Evolutionary conservation across 2,329 filamentous ascomycete species (phyloP).

Genomic region (Colletotrichum salicis): DNA sequence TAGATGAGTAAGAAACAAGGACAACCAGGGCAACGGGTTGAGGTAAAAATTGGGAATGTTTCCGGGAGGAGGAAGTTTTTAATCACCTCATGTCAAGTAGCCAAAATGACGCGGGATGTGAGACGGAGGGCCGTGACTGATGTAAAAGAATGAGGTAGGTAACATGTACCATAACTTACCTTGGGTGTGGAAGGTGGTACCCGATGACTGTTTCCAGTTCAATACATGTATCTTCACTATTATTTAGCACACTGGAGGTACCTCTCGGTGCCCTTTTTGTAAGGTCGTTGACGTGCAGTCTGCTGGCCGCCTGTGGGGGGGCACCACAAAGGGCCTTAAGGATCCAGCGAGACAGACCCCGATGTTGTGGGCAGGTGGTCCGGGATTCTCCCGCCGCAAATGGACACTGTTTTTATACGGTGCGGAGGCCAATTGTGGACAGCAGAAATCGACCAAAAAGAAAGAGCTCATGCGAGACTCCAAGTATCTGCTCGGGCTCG

Average conservation of each 20-base stretch:
- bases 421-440: background rate
- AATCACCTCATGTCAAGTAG: background rate
- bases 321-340: constrained; percentile 1
- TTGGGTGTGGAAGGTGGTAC: background rate
- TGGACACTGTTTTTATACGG: background rate
- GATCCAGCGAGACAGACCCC: constrained; percentile 8
- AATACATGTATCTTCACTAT: background rate
- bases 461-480: background rate
- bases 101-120: constrained; percentile 27
- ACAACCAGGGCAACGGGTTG: background rate
- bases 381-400: constrained; percentile 4
- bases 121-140: constrained; percentile 6
- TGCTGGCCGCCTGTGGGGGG: background rate
- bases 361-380: background rate
- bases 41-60: background rate
- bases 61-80: constrained; percentile 19
- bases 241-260: background rate
- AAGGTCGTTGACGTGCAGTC: background rate
- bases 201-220: background rate
- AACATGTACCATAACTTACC: background rate
- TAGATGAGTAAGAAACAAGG: background rate
- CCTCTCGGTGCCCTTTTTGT: background rate
- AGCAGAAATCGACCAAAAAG: background rate
- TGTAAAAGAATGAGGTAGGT: background rate
- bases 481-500: background rate